Evolutionary conservation across 176 grass and related monocot genomes (phyloP).

Genomic region (Cocos nucifera): DNA sequence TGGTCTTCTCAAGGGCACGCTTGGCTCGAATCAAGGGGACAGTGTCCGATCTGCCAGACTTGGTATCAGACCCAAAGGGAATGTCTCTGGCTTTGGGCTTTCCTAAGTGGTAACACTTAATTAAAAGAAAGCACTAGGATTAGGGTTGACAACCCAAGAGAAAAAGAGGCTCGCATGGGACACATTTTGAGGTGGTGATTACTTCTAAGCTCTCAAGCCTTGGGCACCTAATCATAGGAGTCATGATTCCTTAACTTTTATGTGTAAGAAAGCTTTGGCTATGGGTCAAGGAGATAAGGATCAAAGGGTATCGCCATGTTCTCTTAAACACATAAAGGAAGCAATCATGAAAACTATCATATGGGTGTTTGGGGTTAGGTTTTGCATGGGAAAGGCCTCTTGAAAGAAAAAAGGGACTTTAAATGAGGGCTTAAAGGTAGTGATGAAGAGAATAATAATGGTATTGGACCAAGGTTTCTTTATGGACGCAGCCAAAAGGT

Average conservation of each 20-base stretch:
- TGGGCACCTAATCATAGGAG: slow-evolving; percentile 46
- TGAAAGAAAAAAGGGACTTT: slow-evolving; percentile 16
- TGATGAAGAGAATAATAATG: slow-evolving; percentile 23
- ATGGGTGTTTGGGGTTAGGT: slow-evolving; percentile 27
- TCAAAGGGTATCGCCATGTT: slow-evolving; percentile 21
- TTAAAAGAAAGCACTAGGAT: background rate
- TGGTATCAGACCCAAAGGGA: slow-evolving; percentile 47
- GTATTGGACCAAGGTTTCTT: slow-evolving; percentile 34
- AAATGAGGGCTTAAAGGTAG: slow-evolving; percentile 30
- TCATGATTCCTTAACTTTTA: slow-evolving; percentile 34
- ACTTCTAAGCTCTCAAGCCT: slow-evolving; percentile 27
- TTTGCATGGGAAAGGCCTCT: slow-evolving; percentile 28
- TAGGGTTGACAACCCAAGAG: background rate
- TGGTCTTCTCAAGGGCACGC: slow-evolving; percentile 95
- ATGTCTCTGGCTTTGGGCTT: slow-evolving; percentile 45
- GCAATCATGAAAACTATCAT: slow-evolving; percentile 33
- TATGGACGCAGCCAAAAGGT: slow-evolving; percentile 35
- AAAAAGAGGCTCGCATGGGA: too few species aligned
- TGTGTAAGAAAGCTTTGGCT: slow-evolving; percentile 5
- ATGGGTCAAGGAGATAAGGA: slow-evolving; percentile 7
- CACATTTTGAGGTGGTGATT: slow-evolving; percentile 5
- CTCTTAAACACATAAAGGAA: slow-evolving; percentile 9
- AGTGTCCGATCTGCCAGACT: slow-evolving; percentile 28
- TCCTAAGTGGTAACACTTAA: slow-evolving; percentile 3
- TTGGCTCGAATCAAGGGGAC: slow-evolving; percentile 36